phyloP scores from a whole-genome alignment of 257 asterid species.

The Penstemon newberryi region DNA sequence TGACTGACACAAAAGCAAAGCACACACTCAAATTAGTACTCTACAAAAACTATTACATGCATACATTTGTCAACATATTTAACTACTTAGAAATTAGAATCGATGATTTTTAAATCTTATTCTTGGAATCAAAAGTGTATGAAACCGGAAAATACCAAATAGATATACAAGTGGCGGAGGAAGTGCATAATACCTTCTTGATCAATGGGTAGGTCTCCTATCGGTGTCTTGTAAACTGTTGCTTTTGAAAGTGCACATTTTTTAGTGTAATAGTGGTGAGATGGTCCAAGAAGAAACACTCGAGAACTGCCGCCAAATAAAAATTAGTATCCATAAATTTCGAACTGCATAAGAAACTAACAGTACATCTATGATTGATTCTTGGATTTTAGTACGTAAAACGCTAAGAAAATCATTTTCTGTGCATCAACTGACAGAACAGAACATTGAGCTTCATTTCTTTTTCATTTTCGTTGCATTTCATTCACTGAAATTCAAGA shows the following conservation, averaged over 20 bases:
- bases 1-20: constrained; percentile 48
- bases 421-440: no score
- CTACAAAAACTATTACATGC: constrained; percentile 1
- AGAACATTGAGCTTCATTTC: no score
- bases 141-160: background rate
- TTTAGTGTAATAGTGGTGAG: constrained; percentile 92
- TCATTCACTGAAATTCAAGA: no score
- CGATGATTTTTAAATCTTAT: no score
- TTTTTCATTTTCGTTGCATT: no score
- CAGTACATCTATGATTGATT: background rate
- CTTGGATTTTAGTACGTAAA: background rate
- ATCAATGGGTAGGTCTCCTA: constrained; percentile 91
- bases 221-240: constrained; percentile 80
- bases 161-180: background rate
- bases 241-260: constrained; percentile 92
- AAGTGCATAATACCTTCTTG: constrained; percentile 60
- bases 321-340: constrained; percentile 9
- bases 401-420: background rate
- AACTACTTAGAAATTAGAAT: background rate
- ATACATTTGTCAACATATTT: background rate
- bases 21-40: constrained; percentile 10
- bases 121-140: background rate
- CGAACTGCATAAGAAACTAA: background rate
- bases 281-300: constrained; percentile 96
- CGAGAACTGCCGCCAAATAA: constrained; percentile 69